Conservation (phyloP, 257 asterid species). For the Nicotiana noctiflora region DNA sequence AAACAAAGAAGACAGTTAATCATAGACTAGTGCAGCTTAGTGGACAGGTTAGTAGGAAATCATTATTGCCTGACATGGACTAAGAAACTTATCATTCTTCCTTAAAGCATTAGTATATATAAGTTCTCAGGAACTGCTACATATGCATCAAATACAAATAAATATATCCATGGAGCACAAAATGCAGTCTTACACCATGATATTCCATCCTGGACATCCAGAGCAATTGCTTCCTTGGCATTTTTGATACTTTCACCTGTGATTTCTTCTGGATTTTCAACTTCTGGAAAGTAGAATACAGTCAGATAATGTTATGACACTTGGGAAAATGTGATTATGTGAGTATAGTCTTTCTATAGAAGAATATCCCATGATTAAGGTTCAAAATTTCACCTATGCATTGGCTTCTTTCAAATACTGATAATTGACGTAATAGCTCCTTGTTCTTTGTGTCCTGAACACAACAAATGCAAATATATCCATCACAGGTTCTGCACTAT, state of each 20-base stretch:
- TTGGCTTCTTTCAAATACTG: not conserved
- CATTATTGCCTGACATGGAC: no score
- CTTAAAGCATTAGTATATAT: no score
- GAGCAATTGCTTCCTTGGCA: slow-evolving; percentile 70
- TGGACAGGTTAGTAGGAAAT: no score
- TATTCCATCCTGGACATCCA: slow-evolving; percentile 46
- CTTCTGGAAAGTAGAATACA: slow-evolving; percentile 41
- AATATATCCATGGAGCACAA: not conserved
- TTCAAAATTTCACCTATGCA: not conserved
- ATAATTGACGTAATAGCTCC: not conserved
- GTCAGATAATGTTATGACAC: slow-evolving; percentile 3
- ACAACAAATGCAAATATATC: not conserved
- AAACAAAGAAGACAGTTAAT: no score
- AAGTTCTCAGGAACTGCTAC: no score
- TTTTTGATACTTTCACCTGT: slow-evolving; percentile 77
- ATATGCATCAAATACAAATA: no score
- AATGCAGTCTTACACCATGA: slow-evolving; percentile 72
- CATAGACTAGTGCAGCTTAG: no score
- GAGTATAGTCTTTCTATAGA: no score
- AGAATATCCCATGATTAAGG: no score
- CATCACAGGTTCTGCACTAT: not conserved
- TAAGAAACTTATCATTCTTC: no score
- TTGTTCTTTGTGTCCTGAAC: not conserved
- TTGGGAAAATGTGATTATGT: no score
- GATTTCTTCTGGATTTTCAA: slow-evolving; percentile 55